phyloP scores from a whole-genome alignment of 352 stramenopile genomes.

The Globisporangium parvum region DNA sequence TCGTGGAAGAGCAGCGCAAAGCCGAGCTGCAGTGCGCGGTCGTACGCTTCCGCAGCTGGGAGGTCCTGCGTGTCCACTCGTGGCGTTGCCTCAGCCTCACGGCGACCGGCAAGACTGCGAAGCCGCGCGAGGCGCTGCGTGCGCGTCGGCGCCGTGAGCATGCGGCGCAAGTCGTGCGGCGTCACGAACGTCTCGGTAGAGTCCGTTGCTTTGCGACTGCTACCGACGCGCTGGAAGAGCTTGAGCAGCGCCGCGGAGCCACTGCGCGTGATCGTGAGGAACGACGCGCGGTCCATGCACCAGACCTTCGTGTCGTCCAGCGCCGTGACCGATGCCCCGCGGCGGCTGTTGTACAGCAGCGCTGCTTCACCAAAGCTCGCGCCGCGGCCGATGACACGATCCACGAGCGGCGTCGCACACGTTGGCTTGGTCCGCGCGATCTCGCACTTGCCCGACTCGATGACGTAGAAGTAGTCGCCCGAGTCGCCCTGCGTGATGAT shows the following conservation, averaged over 20 bases:
- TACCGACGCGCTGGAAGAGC: slow-evolving; percentile 64
- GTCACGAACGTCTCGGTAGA: slow-evolving; percentile 56
- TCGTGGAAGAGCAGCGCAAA: slow-evolving; percentile 70
- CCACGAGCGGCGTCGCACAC: slow-evolving; percentile 40
- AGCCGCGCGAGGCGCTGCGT: neutral
- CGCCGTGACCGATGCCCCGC: slow-evolving; percentile 87
- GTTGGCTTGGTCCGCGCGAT: slow-evolving; percentile 68
- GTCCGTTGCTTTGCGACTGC: slow-evolving; percentile 21
- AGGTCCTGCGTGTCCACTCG: slow-evolving; percentile 6
- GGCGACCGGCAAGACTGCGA: slow-evolving; percentile 16
- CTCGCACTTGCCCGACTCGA: slow-evolving; percentile 71
- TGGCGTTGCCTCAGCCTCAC: neutral
- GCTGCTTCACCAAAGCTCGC: slow-evolving; percentile 94
- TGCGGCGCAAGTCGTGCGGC: slow-evolving; percentile 42
- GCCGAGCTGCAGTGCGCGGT: slow-evolving; percentile 53
- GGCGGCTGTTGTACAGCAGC: slow-evolving; percentile 94
- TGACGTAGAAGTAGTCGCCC: slow-evolving; percentile 84
- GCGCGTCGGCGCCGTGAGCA: slow-evolving; percentile 36
- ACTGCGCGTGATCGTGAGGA: slow-evolving; percentile 79
- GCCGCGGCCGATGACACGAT: slow-evolving; percentile 61
- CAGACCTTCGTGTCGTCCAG: slow-evolving; percentile 89
- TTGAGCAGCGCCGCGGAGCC: slow-evolving; percentile 71
- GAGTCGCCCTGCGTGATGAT: slow-evolving; percentile 76
- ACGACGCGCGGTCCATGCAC: slow-evolving; percentile 88
- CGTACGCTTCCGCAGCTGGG: slow-evolving; percentile 24